A percentile compares a stretch with the other conserved stretches of the same genome.
These are phyloP conservation scores for Sphagnum fallax DNA, from an alignment of 228 moss, liverwort and hornwort genomes.

Conservation along the genomic window DNA sequence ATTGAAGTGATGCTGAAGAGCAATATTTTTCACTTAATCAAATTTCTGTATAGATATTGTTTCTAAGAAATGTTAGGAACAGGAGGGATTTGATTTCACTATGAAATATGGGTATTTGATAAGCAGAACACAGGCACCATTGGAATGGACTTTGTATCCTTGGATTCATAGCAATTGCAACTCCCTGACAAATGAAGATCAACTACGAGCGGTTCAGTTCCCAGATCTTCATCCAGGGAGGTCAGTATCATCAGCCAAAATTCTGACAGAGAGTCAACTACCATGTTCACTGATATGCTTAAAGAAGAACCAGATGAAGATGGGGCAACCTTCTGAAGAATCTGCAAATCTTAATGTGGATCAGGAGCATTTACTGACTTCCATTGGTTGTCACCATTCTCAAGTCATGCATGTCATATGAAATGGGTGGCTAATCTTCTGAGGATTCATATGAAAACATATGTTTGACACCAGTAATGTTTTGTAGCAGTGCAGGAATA, in stretches of 20 bases:
- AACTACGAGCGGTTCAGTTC: constrained; percentile 56
- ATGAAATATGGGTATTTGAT: constrained; percentile 4
- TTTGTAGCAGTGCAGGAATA: constrained; percentile 75
- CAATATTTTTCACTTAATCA: neutral
- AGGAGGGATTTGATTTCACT: constrained; percentile 5
- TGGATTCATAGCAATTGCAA: constrained; percentile 89
- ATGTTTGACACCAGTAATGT: neutral
- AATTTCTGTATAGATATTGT: neutral
- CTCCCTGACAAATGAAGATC: constrained; percentile 53
- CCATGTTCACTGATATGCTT: no score
- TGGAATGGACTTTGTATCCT: constrained; percentile 69
- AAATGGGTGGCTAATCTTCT: no score
- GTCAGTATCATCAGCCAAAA: constrained; percentile 19
- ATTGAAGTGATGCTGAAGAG: neutral
- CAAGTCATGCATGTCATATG: no score
- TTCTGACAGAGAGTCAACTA: no score
- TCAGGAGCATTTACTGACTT: no score
- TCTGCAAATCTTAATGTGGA: no score
- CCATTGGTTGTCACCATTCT: no score
- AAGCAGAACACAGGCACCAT: constrained; percentile 50
- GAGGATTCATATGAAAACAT: no score
- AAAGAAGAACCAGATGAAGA: no score
- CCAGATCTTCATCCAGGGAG: constrained; percentile 86
- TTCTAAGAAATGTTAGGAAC: no score
- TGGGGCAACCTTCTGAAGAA: no score